A percentile compares a stretch with the other conserved stretches of the same genome.
Conservation (phyloP, 2,329 filamentous ascomycete species). For the Proliferodiscus dingleyae region DNA sequence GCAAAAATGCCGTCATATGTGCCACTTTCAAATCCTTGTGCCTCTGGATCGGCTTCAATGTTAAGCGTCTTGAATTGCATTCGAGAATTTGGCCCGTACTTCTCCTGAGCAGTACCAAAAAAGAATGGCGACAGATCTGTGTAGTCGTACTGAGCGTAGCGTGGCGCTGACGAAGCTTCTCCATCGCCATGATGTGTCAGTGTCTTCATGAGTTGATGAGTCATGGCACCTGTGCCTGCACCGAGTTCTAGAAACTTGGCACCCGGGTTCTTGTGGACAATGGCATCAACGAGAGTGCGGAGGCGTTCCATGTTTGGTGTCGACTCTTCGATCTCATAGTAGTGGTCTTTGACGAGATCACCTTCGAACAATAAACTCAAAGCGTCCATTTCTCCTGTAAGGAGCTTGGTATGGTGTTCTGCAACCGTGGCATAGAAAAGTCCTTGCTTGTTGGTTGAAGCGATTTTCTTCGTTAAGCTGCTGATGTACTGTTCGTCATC, state of each 20-base stretch:
- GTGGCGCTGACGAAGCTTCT: no score
- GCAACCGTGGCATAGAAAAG: no score
- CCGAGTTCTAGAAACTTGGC: slow-evolving; percentile 21
- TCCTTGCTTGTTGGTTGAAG: no score
- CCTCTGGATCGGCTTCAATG: slow-evolving; percentile 6
- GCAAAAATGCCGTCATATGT: slow-evolving; percentile 23
- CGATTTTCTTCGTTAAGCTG: no score
- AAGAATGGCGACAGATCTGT: background rate
- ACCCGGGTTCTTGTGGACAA: slow-evolving; percentile 18
- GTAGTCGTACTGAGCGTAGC: slow-evolving; percentile 4
- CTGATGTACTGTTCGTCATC: no score
- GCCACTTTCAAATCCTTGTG: slow-evolving; percentile 15
- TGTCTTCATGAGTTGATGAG: background rate
- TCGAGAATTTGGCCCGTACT: background rate
- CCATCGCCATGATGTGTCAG: background rate
- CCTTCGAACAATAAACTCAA: no score
- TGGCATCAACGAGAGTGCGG: background rate
- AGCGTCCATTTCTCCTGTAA: no score
- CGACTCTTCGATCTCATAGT: no score
- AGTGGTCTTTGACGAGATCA: no score
- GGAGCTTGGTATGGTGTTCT: no score
- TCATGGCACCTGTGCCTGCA: background rate
- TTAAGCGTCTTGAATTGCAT: slow-evolving; percentile 1
- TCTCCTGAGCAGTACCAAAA: background rate
- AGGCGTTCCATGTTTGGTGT: no score